Base-by-base conservation (phyloP, 1,284 basidiomycete species). In the Boletus nobilissimus region DNA sequence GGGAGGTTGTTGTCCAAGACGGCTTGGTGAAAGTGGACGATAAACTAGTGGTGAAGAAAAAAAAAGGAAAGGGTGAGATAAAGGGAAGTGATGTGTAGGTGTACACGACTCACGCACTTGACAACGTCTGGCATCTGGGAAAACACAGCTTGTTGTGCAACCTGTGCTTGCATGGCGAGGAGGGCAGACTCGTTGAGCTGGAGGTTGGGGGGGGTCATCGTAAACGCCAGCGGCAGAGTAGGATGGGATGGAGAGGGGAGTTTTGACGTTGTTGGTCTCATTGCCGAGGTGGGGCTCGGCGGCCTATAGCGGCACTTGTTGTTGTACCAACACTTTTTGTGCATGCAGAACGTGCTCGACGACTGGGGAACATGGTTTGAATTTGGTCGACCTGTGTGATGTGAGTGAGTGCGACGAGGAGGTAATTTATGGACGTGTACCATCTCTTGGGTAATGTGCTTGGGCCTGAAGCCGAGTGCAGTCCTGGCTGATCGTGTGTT, bases 11-110 rank as follows among this genome's bases (percentile, higher is more conserved):
- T 97, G 70, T 96, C 93, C 65, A 95, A 88, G 32, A 97, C 93
- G 29, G 95, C 94, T 91, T 97, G 93, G 84, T 97, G 95, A 87
- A 97, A 97, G 81, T 96, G 95, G 4, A 97, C 93, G 82, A 97
- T 94, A 87, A 97, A 97, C 95, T 97, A 80, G 40, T 16, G 34
- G 38, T 19, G 36, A 60, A 29, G 5, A 39, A 10, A 16, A 40
- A 32, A 40, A 43, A 40, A 24, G 36, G 5, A 24, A 34, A 34
- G n/a, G 22, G 64, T 34, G 57, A 10, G 57, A 36, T 38, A 29
- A 39, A 8, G 66, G 36, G 11, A 29, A n/a, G 26, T 29, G 36
- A 57, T 73, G 48, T 63, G 51, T 4, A 32, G 54, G 43, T 32
- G 71, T 9, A 19, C 3, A 46, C 63, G 57, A 89, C 93, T 84